phyloP scores from a whole-genome alignment of 805 yeast species.

The Candida tibetensis region DNA sequence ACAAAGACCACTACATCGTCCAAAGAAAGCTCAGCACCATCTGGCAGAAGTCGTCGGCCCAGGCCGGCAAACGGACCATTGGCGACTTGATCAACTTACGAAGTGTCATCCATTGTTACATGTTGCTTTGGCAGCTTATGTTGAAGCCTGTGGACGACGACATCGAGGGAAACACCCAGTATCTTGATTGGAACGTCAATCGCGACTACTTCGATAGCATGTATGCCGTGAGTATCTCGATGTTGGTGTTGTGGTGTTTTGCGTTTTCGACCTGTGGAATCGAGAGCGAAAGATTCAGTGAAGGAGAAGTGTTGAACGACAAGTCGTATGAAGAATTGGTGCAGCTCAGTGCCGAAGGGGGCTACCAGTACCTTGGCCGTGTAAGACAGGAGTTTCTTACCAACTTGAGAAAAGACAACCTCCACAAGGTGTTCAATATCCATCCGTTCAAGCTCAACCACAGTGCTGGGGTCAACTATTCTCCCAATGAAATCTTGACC shows the following conservation, averaged over 20 bases:
- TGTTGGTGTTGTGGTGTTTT: constrained; percentile 41
- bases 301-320: constrained; percentile 13
- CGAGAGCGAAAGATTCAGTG: constrained; percentile 25
- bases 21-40: constrained; percentile 31
- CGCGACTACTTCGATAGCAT: constrained; percentile 36
- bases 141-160: constrained; percentile 23
- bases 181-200: constrained; percentile 29
- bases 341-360: constrained; percentile 34
- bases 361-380: constrained; percentile 33
- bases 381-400: constrained; percentile 33
- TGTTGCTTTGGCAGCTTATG: constrained; percentile 40
- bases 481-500: constrained; percentile 29
- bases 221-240: constrained; percentile 38
- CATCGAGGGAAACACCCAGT: constrained; percentile 11
- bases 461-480: constrained; percentile 7
- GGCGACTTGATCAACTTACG: constrained; percentile 32
- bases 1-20: constrained; percentile 33
- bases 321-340: constrained; percentile 22
- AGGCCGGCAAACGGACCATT: constrained; percentile 12
- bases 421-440: constrained; percentile 20
- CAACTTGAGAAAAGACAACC: constrained; percentile 22
- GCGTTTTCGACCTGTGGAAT: constrained; percentile 31
- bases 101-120: constrained; percentile 37
- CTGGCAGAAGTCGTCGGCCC: constrained; percentile 48
- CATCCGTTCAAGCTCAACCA: constrained; percentile 20